A percentile compares a stretch with the other conserved stretches of the same genome.
These are phyloP conservation scores for Blastomyces silverae DNA, from an alignment of 2,329 filamentous ascomycete species.

Conservation along the genomic window DNA sequence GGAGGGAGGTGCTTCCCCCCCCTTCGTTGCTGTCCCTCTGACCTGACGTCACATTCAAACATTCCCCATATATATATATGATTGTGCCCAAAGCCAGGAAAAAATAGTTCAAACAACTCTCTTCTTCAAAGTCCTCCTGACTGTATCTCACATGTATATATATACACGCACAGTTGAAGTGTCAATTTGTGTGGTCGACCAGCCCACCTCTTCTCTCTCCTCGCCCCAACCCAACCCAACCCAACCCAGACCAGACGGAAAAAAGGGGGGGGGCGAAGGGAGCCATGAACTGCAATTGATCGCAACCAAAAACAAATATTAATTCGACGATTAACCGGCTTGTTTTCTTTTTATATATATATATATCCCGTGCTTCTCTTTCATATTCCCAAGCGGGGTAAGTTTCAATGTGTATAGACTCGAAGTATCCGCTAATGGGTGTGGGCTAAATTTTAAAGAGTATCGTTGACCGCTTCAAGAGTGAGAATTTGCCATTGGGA, in stretches of 20 bases:
- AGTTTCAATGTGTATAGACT: not conserved
- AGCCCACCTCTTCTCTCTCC: not conserved
- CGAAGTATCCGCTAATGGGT: not conserved
- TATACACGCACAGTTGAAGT: not conserved
- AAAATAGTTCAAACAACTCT: not conserved
- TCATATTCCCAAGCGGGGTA: not conserved
- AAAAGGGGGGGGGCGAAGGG: not conserved
- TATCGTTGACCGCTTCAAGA: not conserved
- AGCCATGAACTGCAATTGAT: not conserved
- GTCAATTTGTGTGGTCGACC: not conserved
- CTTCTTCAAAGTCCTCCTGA: not conserved
- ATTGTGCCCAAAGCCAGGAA: not conserved
- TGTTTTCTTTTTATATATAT: not conserved
- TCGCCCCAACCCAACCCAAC: no score
- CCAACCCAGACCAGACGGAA: not conserved
- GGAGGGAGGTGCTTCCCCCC: no score
- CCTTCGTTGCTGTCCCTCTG: no score
- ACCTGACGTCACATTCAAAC: not conserved
- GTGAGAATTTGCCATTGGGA: slow-evolving; percentile 5
- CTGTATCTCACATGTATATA: not conserved
- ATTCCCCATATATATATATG: not conserved
- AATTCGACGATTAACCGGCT: not conserved
- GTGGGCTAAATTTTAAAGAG: not conserved
- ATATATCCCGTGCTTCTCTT: not conserved
- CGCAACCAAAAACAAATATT: not conserved